Conservation (phyloP, 768 basidiomycete species). For the Leccinum ochraceum region DNA sequence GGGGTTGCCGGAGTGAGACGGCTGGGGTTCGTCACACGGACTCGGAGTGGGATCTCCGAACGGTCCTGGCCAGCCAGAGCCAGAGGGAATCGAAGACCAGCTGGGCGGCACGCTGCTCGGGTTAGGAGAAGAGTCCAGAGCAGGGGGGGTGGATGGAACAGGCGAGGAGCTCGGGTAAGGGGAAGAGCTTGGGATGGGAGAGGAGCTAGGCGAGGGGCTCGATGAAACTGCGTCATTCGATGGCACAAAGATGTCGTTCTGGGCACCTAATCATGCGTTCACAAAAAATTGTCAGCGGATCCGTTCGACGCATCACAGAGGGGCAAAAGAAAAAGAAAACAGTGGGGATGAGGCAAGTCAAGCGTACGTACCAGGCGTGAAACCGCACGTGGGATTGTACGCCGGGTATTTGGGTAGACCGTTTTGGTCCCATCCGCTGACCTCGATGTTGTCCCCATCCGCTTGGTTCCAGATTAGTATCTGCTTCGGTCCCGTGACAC, state of each 20-base stretch:
- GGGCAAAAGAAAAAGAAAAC: background rate
- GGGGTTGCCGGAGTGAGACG: background rate
- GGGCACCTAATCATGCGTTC: conserved; percentile 14
- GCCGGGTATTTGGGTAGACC: background rate
- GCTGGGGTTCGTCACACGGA: background rate
- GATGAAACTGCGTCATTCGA: too few species aligned
- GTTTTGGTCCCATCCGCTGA: background rate
- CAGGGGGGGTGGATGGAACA: background rate
- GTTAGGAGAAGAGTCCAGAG: background rate
- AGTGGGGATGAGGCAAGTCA: too few species aligned
- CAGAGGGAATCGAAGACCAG: background rate
- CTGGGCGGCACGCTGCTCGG: background rate
- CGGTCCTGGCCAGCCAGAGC: background rate
- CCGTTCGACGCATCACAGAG: background rate
- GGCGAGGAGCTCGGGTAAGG: background rate
- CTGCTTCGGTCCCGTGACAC: conserved; percentile 16
- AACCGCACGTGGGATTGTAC: conserved; percentile 21
- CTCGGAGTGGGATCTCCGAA: background rate
- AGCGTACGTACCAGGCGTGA: conserved; percentile 9
- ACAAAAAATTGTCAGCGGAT: background rate
- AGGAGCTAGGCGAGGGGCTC: background rate
- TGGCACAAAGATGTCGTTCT: conserved; percentile 18
- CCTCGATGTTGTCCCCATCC: conserved; percentile 11
- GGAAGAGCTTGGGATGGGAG: background rate
- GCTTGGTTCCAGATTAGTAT: background rate